These are phyloP conservation scores for Linaria vulgaris DNA, from an alignment of 257 asterid species.

Conservation along the genomic window DNA sequence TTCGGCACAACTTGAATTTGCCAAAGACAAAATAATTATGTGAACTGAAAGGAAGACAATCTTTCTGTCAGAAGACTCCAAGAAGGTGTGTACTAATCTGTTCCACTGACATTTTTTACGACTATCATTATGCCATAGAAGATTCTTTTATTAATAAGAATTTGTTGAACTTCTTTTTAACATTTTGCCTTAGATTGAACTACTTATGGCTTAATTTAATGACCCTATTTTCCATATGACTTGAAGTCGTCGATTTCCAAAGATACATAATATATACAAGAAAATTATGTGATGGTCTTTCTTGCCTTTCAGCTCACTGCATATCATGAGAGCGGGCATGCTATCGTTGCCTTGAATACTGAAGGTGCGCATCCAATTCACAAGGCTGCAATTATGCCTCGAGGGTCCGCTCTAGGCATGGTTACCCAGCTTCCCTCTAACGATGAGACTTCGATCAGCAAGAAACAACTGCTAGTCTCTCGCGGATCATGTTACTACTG, in stretches of 20 bases:
- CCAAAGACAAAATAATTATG: conserved; percentile 96
- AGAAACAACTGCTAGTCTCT: conserved; percentile 84
- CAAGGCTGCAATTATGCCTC: conserved; percentile 93
- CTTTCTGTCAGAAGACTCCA: conserved; percentile 90
- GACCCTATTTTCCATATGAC: no score
- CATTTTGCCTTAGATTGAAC: no score
- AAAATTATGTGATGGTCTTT: background rate
- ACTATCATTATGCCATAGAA: no score
- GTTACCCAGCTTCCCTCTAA: conserved; percentile 94
- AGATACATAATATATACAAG: no score
- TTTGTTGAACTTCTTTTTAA: no score
- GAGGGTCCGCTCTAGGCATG: conserved; percentile 96
- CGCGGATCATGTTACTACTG: conserved; percentile 88
- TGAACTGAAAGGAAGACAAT: conserved; percentile 98
- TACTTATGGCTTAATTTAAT: no score
- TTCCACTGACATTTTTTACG: background rate
- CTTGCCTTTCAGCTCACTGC: conserved; percentile 77
- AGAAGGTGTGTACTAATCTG: conserved; percentile 58
- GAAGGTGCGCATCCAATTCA: conserved; percentile 98
- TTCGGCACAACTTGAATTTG: conserved; percentile 80
- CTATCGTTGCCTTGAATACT: conserved; percentile 89
- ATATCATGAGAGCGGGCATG: conserved; percentile 96
- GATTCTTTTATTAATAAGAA: no score
- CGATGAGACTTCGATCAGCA: conserved; percentile 93
- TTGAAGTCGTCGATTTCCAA: no score